Evolutionary conservation across 2,329 filamentous ascomycete species (phyloP).

Genomic region (Penicillium sp.): DNA sequence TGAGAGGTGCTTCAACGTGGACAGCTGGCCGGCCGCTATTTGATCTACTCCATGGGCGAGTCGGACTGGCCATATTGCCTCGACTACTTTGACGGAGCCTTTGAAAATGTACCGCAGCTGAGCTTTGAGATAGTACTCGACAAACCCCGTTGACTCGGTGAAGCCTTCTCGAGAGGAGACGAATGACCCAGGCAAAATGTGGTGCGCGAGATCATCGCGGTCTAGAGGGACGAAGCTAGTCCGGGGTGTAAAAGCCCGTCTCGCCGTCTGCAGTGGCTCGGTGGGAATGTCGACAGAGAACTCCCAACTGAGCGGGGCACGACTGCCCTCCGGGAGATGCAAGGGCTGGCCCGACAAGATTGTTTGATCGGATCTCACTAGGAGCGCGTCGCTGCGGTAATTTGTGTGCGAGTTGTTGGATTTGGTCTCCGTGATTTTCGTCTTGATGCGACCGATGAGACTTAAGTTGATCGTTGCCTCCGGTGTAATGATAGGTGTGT

Average conservation of each 20-base stretch:
- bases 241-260: background rate
- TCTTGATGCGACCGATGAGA: slow-evolving; percentile 6
- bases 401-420: background rate
- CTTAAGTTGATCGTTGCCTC: slow-evolving; percentile 2
- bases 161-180: background rate
- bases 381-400: slow-evolving; percentile 4
- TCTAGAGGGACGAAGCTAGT: background rate
- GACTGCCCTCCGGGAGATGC: slow-evolving; percentile 2
- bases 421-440: background rate
- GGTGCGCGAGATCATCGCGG: background rate
- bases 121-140: slow-evolving; percentile 9
- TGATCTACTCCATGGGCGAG: background rate
- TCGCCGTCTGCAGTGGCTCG: background rate
- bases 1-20: background rate
- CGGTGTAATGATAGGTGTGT: slow-evolving; percentile 2
- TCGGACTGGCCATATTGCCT: slow-evolving; percentile 3
- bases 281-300: background rate
- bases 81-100: background rate
- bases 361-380: background rate
- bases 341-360: background rate
- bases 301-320: background rate
- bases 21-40: background rate
- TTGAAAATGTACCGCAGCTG: background rate
- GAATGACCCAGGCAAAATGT: slow-evolving; percentile 3
- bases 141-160: background rate